Conservation (phyloP, 345 rosid genomes). For the Camelina hispida region DNA sequence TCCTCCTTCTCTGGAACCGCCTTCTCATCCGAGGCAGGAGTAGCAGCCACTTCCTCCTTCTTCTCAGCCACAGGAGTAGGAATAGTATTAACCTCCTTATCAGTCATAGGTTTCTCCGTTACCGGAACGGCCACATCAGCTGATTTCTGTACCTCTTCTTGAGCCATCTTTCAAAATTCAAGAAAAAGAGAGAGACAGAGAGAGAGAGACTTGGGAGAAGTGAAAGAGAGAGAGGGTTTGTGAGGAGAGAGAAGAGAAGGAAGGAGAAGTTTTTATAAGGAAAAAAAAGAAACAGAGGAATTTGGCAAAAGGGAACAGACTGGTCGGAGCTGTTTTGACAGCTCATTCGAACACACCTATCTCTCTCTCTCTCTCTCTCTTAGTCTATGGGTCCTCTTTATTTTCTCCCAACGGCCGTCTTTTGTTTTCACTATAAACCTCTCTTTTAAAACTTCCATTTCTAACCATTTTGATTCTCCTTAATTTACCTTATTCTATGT, state of each 20-base stretch:
- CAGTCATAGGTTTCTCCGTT: conserved; percentile 37
- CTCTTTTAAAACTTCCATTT: conserved; percentile 29
- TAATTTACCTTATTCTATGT: neutral
- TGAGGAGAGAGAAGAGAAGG: conserved; percentile 25
- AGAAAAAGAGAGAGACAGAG: conserved; percentile 21
- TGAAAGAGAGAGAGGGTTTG: neutral
- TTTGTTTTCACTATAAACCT: conserved; percentile 12
- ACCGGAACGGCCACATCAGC: conserved; percentile 35
- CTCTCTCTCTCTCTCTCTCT: conserved; percentile 33
- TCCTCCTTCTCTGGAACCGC: conserved; percentile 44
- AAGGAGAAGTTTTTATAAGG: conserved; percentile 21
- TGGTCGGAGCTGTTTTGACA: conserved; percentile 49
- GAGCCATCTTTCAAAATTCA: conserved; percentile 48
- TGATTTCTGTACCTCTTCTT: conserved; percentile 51
- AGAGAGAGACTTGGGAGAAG: conserved; percentile 4
- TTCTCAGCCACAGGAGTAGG: conserved; percentile 22
- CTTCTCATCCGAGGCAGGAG: conserved; percentile 34
- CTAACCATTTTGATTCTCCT: neutral
- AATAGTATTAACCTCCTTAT: conserved; percentile 35
- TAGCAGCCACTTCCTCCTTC: neutral
- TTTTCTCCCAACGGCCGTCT: conserved; percentile 40
- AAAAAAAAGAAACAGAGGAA: neutral
- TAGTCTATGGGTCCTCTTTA: conserved; percentile 40
- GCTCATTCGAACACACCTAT: conserved; percentile 43
- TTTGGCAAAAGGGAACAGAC: conserved; percentile 34